Conservation (phyloP, 73 alveolate species). For the Paramecium sonneborni region DNA sequence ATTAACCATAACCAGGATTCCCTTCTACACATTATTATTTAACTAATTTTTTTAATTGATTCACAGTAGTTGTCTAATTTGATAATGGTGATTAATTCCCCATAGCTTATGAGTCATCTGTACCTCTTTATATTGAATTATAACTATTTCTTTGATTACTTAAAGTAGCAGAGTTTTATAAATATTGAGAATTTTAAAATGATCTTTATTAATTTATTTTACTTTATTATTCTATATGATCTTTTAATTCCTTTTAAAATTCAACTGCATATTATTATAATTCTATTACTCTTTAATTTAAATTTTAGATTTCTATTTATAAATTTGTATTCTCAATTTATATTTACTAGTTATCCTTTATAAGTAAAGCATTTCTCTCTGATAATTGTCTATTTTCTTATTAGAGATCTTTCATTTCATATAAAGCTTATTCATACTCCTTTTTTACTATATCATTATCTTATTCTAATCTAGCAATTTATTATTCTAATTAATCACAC, state of each 20-base stretch:
- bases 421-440: neutral
- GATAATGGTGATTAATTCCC: constrained; percentile 1
- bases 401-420: neutral
- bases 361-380: neutral
- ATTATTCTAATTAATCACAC: neutral
- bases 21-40: constrained; percentile 11
- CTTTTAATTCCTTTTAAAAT: neutral
- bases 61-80: neutral
- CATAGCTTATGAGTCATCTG: neutral
- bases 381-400: neutral
- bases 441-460: constrained; percentile 10
- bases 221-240: constrained; percentile 13
- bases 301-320: neutral
- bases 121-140: neutral
- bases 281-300: constrained; percentile 10
- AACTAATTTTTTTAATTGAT: neutral
- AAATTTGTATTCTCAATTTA: neutral
- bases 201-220: constrained; percentile 24
- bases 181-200: neutral
- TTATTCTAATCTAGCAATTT: constrained; percentile 7
- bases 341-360: neutral
- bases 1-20: neutral
- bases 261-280: constrained; percentile 21
- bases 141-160: constrained; percentile 23
- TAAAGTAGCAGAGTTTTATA: neutral